Evolutionary conservation across 768 basidiomycete genomes (phyloP).

Genomic region (Russula foetens): DNA sequence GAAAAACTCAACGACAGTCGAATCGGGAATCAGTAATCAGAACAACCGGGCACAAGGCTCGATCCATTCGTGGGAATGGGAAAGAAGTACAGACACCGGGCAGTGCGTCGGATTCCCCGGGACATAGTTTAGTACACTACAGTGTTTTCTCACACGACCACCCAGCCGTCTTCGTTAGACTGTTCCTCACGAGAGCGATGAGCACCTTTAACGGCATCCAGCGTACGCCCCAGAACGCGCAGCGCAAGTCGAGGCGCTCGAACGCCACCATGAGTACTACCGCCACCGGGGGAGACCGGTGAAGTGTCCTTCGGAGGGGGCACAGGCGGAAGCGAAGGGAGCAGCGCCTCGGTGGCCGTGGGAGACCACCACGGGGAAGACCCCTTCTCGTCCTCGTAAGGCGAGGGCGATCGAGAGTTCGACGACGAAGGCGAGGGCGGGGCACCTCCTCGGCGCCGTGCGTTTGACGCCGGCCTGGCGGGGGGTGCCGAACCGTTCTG

Average conservation of each 20-base stretch:
- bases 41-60: no score
- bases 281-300: background rate
- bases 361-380: background rate
- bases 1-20: no score
- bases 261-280: no score
- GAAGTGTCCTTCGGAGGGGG: background rate
- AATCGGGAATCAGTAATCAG: no score
- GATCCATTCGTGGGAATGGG: no score
- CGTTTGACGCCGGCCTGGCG: background rate
- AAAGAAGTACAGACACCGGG: no score
- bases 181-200: background rate
- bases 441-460: background rate
- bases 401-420: background rate
- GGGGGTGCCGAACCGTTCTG: no score
- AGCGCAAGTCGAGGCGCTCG: background rate
- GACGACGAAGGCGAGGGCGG: background rate
- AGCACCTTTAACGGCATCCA: background rate
- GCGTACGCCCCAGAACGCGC: conserved; percentile 3
- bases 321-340: background rate
- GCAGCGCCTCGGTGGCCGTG: background rate
- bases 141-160: background rate
- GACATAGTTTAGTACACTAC: no score
- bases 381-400: background rate
- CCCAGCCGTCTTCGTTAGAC: background rate
- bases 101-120: no score